These are phyloP conservation scores for Collybiopsis luxurians DNA, from an alignment of 768 basidiomycete genomes.

Conservation along the genomic window DNA sequence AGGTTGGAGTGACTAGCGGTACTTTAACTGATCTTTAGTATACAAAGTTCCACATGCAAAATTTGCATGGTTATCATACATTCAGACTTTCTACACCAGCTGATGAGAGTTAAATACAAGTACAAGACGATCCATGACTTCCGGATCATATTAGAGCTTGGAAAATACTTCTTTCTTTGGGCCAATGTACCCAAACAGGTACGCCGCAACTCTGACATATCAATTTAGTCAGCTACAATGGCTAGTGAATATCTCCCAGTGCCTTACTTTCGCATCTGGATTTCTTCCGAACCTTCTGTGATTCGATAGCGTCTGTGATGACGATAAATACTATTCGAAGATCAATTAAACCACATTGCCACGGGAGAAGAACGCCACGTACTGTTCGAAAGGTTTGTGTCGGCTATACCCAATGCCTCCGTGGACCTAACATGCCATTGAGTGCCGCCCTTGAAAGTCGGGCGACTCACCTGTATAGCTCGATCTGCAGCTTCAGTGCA, in stretches of 20 bases:
- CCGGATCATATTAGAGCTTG: too few species aligned
- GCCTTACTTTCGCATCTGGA: conserved; percentile 10
- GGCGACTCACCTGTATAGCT: conserved; percentile 11
- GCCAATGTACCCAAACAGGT: neutral
- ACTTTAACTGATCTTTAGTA: too few species aligned
- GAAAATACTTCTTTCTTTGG: neutral
- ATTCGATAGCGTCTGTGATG: conserved; percentile 12
- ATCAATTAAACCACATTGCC: neutral
- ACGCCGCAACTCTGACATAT: neutral
- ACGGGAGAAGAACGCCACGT: neutral
- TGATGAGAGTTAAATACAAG: neutral
- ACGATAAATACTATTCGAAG: conserved; percentile 11
- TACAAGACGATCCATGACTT: neutral
- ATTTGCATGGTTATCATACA: too few species aligned
- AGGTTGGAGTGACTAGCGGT: too few species aligned
- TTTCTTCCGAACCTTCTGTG: conserved; percentile 13
- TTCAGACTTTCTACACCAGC: too few species aligned
- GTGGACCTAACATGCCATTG: neutral
- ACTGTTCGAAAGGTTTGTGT: neutral
- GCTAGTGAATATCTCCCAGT: too few species aligned
- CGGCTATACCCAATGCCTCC: conserved; percentile 10
- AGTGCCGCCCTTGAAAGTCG: too few species aligned
- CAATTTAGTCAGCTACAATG: too few species aligned
- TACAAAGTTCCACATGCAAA: too few species aligned
- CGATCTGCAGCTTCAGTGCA: conserved; percentile 12